Conservation (phyloP, 2,329 filamentous ascomycete species). For the Zymoseptoria pseudotritici region DNA sequence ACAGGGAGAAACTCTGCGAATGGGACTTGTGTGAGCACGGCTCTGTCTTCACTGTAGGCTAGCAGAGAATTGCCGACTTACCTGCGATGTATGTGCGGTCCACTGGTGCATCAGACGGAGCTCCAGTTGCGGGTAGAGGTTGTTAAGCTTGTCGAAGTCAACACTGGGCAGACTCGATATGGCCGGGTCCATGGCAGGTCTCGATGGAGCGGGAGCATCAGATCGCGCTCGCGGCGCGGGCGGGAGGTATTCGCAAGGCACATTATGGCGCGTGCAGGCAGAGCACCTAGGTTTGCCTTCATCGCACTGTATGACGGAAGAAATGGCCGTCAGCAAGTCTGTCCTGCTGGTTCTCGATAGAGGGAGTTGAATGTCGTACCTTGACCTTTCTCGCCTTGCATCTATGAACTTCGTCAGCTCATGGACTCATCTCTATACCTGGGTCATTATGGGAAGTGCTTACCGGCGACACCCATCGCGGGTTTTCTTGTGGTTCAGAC, state of each 20-base stretch:
- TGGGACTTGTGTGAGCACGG: background rate
- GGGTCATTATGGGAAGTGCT: background rate
- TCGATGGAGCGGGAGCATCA: background rate
- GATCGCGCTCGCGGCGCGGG: constrained; percentile 10
- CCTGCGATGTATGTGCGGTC: constrained; percentile 18
- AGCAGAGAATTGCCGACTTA: background rate
- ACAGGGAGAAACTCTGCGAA: constrained; percentile 14
- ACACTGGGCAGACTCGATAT: background rate
- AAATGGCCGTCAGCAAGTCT: background rate
- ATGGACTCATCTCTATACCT: background rate
- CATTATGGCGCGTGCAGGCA: constrained; percentile 19
- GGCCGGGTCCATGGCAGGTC: background rate
- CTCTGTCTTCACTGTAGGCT: too few relatives aligned
- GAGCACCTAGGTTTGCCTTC: constrained; percentile 18
- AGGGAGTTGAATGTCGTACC: constrained; percentile 2
- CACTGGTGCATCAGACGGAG: constrained; percentile 23
- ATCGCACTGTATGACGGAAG: constrained; percentile 14
- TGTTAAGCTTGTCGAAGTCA: background rate
- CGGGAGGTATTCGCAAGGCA: constrained; percentile 19
- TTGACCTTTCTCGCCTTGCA: constrained; percentile 22
- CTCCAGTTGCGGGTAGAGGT: constrained; percentile 15
- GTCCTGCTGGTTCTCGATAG: background rate
- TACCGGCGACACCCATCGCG: constrained; percentile 15
- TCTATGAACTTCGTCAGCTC: background rate
- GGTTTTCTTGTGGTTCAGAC: constrained; percentile 19